Evolutionary conservation across 352 stramenopile species (phyloP), one percentile per base, ranked within the genome.

Genomic region (Phytophthora multivora): DNA sequence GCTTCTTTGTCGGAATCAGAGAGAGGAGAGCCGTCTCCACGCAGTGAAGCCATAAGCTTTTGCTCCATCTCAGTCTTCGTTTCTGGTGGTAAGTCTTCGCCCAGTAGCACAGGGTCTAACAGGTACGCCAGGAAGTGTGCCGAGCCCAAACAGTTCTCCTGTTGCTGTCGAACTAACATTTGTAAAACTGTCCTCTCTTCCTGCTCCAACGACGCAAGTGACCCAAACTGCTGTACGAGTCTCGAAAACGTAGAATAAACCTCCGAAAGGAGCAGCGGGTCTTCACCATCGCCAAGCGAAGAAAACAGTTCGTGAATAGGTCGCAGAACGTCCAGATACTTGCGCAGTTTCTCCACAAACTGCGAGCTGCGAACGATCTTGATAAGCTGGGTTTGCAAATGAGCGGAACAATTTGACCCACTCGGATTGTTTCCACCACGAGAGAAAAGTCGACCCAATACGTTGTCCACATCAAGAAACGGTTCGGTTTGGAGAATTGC

Each of bases 101-200:
- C 78, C 1, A 77, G 23, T 16, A 80, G 59, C 0, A 79, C 73
- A 18, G 78, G 78, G 35, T 88, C 78, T 11, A 88, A 63, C 2
- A 85, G 48, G 35, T 79, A 69, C 2, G 65, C 63, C n/a, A 83
- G 47, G 9, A 59, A 9, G 30, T 80, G 65, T 7, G 68, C 63
- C 0, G 49, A 47, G 10, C 70, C 56, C 3, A 67, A 5, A 3
- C 75, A 46, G 5, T 33, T 26, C 1, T 69, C 47, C 33, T 75
- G 48, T 46, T 76, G 62, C 31, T 65, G 56, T 15, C 49, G 49
- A 3, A 82, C 51, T 0, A 74, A 41, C 21, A 51, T 18, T 25
- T 66, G 31, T 4, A 85, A 30, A 8, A 25, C 26, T 21, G 40
- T 21, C 43, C 77, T 79, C 23, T 85, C 66, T 13, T 59, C 48